phyloP scores from a whole-genome alignment of 305 asterid species.

The Lippia alba region DNA sequence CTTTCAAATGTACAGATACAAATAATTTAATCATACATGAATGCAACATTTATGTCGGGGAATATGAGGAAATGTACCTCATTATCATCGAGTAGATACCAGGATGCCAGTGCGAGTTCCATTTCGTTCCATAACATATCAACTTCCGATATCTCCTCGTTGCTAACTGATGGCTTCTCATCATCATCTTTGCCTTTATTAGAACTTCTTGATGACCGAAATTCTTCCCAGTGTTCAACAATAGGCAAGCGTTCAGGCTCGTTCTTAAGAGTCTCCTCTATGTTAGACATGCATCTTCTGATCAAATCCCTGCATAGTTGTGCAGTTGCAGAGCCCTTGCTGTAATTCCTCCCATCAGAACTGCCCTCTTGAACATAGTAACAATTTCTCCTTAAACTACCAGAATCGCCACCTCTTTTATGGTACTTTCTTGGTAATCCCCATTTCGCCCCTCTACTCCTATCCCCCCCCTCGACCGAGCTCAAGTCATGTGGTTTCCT shows the following conservation, averaged over 20 bases:
- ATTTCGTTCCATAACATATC: constrained; percentile 94
- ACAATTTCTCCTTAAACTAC: constrained; percentile 42
- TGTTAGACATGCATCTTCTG: constrained; percentile 78
- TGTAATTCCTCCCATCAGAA: constrained; percentile 75
- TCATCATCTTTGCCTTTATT: constrained; percentile 37
- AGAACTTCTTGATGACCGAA: constrained; percentile 50
- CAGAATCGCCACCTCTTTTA: constrained; percentile 38
- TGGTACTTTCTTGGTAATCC: constrained; percentile 45
- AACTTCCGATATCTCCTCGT: constrained; percentile 71
- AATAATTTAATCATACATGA: background rate
- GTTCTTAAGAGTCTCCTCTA: constrained; percentile 74
- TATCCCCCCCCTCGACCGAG: constrained; percentile 50
- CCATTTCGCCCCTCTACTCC: constrained; percentile 38
- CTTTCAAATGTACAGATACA: background rate
- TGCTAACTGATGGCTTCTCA: constrained; percentile 32
- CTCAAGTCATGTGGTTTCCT: constrained; percentile 49
- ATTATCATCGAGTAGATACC: constrained; percentile 68
- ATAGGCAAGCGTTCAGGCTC: constrained; percentile 70
- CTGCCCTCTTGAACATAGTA: constrained; percentile 76
- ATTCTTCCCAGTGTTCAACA: constrained; percentile 87
- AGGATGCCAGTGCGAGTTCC: constrained; percentile 91
- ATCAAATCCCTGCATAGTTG: constrained; percentile 86
- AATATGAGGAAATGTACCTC: constrained; percentile 53
- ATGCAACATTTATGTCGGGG: background rate
- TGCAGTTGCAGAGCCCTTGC: constrained; percentile 79